Conservation (phyloP, 108 stramenopile species). For the Cyclotella cryptica region DNA sequence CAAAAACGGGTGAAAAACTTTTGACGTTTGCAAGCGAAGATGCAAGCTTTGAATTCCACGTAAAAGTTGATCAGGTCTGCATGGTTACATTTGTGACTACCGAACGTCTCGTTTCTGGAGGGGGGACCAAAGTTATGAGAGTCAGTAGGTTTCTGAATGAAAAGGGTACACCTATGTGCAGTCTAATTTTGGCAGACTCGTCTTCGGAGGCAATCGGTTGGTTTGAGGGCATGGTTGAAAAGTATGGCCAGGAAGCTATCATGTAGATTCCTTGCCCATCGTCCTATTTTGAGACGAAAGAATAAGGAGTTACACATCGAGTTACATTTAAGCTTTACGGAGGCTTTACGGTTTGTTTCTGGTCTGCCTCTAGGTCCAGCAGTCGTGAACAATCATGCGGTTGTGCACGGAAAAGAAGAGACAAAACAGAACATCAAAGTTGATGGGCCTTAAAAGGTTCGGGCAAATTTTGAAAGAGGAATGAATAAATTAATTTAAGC, state of each 20-base stretch:
- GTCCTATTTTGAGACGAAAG: not conserved
- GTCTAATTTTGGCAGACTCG: constrained; percentile 66
- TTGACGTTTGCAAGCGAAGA: constrained; percentile 80
- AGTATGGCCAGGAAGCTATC: constrained; percentile 57
- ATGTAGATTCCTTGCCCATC: constrained; percentile 15
- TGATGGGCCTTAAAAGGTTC: too few relatives aligned
- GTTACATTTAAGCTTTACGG: too few relatives aligned
- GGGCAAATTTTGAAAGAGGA: too few relatives aligned
- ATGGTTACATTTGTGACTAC: constrained; percentile 64
- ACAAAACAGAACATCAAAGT: too few relatives aligned
- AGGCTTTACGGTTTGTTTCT: too few relatives aligned
- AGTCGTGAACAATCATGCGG: too few relatives aligned
- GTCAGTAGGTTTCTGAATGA: constrained; percentile 65
- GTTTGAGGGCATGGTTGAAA: constrained; percentile 61
- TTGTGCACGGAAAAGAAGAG: too few relatives aligned
- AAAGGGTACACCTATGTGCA: constrained; percentile 63
- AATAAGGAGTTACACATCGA: too few relatives aligned
- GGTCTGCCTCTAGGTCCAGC: too few relatives aligned
- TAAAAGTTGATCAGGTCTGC: constrained; percentile 62
- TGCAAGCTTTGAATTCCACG: constrained; percentile 84
- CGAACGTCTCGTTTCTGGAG: constrained; percentile 11
- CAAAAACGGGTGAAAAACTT: constrained; percentile 66
- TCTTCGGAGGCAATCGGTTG: constrained; percentile 57
- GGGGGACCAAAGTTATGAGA: constrained; percentile 47
- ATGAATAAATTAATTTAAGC: too few relatives aligned